Percentiles rank a stretch among this genome's conserved stretches.
Evolutionary conservation across 768 basidiomycete species (phyloP).

Genomic region (Leucocoprinus leucothites): DNA sequence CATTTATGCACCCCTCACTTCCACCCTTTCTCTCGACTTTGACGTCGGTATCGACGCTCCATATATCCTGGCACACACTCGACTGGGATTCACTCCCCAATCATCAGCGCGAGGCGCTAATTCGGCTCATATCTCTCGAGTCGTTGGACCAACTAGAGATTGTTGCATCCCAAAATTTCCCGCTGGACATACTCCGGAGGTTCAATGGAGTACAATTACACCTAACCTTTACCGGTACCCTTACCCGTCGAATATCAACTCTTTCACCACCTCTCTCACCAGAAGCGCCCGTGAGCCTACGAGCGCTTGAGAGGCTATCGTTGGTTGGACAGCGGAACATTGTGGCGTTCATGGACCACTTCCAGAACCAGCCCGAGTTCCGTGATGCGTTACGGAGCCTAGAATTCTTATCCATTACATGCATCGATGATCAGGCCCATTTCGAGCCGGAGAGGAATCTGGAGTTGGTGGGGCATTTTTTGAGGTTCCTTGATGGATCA

Average conservation of each 20-base stretch:
- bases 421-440: not conserved
- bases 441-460: slow-evolving; percentile 7
- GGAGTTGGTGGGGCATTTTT: slow-evolving; percentile 1
- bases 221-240: not conserved
- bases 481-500: slow-evolving; percentile 7
- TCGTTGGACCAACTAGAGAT: slow-evolving; percentile 2
- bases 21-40: slow-evolving; percentile 1
- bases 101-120: not conserved
- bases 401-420: slow-evolving; percentile 1
- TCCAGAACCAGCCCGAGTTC: not conserved
- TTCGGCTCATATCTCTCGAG: not conserved
- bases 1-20: slow-evolving; percentile 3
- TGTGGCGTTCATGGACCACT: slow-evolving; percentile 3
- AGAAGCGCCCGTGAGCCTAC: not conserved
- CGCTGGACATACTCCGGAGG: slow-evolving; percentile 7
- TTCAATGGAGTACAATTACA: not conserved
- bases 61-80: slow-evolving; percentile 6
- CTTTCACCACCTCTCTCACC: not conserved
- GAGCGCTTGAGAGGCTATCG: not conserved
- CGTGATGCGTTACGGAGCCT: not conserved
- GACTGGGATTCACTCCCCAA: slow-evolving; percentile 1
- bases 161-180: slow-evolving; percentile 5
- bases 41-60: not conserved
- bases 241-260: not conserved
- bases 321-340: slow-evolving; percentile 7